phyloP scores from a whole-genome alignment of 2,329 filamentous ascomycete species.

The Aspergillus japonicus region DNA sequence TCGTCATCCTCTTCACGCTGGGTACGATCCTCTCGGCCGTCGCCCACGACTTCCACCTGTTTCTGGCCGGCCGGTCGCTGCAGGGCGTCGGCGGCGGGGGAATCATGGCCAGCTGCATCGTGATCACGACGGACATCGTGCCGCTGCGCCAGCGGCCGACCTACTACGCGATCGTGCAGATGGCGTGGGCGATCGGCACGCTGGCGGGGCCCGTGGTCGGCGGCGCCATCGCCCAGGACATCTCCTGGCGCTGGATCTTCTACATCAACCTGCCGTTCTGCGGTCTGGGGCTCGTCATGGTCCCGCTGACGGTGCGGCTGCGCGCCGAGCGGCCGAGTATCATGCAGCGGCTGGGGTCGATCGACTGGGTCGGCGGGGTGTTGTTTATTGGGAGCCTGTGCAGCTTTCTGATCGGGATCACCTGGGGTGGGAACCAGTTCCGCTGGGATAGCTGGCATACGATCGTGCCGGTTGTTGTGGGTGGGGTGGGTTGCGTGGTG shows the following conservation, averaged over 20 bases:
- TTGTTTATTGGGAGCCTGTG: constrained; percentile 14
- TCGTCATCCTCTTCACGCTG: background rate
- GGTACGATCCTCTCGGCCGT: background rate
- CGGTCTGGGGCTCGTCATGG: constrained; percentile 18
- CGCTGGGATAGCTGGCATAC: constrained; percentile 58
- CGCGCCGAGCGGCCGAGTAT: background rate
- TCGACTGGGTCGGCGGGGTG: constrained; percentile 18
- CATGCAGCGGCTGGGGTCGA: background rate
- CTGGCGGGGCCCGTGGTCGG: constrained; percentile 29
- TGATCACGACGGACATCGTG: constrained; percentile 43
- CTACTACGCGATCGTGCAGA: constrained; percentile 24
- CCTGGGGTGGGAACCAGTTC: constrained; percentile 23
- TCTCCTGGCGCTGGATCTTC: constrained; percentile 30
- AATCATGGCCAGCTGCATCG: constrained; percentile 37
- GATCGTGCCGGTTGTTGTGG: constrained; percentile 57
- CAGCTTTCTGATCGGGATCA: constrained; percentile 16
- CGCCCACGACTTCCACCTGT: constrained; percentile 23
- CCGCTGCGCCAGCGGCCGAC: constrained; percentile 28
- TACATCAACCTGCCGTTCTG: constrained; percentile 30
- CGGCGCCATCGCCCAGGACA: constrained; percentile 26
- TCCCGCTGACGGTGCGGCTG: constrained; percentile 5
- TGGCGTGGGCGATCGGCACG: constrained; percentile 25
- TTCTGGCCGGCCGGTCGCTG: constrained; percentile 38
- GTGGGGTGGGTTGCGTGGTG: constrained; percentile 38
- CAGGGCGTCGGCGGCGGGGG: constrained; percentile 48